Base-by-base conservation (phyloP, 441 rosid species). In the Erodium trifolium region DNA sequence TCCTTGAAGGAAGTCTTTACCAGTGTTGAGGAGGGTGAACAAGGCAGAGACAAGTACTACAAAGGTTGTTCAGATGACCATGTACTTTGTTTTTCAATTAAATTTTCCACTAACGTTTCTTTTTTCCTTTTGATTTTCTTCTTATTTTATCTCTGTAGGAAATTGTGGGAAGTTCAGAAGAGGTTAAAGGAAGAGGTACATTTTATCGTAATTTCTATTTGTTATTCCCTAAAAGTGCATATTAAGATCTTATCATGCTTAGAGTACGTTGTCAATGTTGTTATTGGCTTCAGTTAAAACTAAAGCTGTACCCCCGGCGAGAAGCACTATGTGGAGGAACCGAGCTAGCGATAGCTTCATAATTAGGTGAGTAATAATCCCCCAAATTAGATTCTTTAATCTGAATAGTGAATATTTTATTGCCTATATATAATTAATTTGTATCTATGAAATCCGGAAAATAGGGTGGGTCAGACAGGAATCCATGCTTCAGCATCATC, bases 1-100 rank as follows among this genome's bases (percentile, higher is more conserved):
- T 73, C 67, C 73, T 74, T 84, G 81, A 75, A 92, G 98, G 92
- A 87, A 78, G 75, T 86, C 93, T 57, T 77, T 83, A 66, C 87
- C 89, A 60, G 80, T 62, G 43, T 68, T 75, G 27, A 84, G 69
- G 81, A 78, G 79, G 82, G 72, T 69, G 67, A 88, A 75, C 75
- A 83, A 79, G 71, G 74, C 75, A 65, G 73, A 75, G 71, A 65
- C 76, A 70, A 78, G 72, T 70, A 29, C 68, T 34, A 3, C 23
- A 23, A 81, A 77, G 81, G 80, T 82, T 79, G 81, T 71, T 73
- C 1, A 68, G 29, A 57, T 66, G 41, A 65, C 59, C 53, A 37
- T 19, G 9, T n/a, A 18, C 64, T 55, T 55, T 8, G 10, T 55
- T 55, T 55, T 55, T 55, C 62, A 17, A 55, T 17, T 19, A 47